Conservation (phyloP, 805 yeast genomes). For the Limtongia smithiae region DNA sequence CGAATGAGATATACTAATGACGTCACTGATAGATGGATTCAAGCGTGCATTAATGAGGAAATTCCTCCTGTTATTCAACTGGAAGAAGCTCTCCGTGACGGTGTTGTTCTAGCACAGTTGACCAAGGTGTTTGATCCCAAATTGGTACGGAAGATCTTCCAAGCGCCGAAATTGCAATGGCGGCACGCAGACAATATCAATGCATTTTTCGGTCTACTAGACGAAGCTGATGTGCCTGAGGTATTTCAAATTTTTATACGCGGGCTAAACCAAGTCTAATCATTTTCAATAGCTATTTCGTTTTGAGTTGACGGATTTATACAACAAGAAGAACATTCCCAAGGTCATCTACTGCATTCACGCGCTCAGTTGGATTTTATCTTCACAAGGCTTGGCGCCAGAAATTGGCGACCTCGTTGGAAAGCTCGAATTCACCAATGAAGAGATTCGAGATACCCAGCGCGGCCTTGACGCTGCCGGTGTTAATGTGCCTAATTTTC, state of each 20-base stretch:
- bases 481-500: constrained; percentile 72
- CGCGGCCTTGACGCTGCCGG: constrained; percentile 59
- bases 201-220: constrained; percentile 65
- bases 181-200: constrained; percentile 92
- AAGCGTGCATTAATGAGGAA: constrained; percentile 53
- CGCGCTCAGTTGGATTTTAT: constrained; percentile 74
- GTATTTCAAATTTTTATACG: constrained; percentile 37
- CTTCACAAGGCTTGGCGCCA: constrained; percentile 50
- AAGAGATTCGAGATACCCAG: constrained; percentile 67
- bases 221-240: constrained; percentile 73
- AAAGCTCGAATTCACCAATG: constrained; percentile 57
- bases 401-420: constrained; percentile 60
- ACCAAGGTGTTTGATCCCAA: constrained; percentile 70
- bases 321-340: constrained; percentile 87
- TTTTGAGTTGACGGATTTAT: constrained; percentile 88
- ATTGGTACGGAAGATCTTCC: constrained; percentile 51
- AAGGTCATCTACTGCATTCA: constrained; percentile 91
- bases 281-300: constrained; percentile 54
- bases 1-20: neutral
- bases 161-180: constrained; percentile 63
- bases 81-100: constrained; percentile 71
- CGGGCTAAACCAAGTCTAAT: too few relatives aligned
- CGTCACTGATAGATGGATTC: constrained; percentile 53
- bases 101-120: constrained; percentile 77
- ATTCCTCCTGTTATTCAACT: constrained; percentile 58